Conservation (phyloP, 768 basidiomycete species). For the Nidularia sp. region DNA sequence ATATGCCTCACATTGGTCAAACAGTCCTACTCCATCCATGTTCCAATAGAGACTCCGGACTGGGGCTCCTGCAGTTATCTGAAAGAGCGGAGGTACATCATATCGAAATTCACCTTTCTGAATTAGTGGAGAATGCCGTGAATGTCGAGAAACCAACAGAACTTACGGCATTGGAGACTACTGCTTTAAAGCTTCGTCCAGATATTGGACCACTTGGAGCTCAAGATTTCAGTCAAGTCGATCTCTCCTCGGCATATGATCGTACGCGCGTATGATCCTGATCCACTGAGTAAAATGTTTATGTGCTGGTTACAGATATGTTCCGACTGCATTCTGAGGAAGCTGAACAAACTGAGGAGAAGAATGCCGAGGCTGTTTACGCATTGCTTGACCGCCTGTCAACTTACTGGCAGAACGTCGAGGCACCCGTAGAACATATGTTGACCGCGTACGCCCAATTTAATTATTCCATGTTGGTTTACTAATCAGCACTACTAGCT, state of each 20-base stretch:
- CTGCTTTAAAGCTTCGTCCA: constrained; percentile 16
- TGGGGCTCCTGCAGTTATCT: constrained; percentile 42
- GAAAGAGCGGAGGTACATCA: constrained; percentile 38
- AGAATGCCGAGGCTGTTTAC: constrained; percentile 35
- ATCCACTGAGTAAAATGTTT: background rate
- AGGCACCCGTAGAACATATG: constrained; percentile 45
- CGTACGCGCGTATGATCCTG: constrained; percentile 30
- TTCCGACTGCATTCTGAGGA: constrained; percentile 24
- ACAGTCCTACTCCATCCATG: constrained; percentile 28
- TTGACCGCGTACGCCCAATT: constrained; percentile 51
- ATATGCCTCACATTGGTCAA: constrained; percentile 22
- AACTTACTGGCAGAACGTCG: constrained; percentile 49
- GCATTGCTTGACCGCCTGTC: constrained; percentile 52
- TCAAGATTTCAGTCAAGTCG: constrained; percentile 38
- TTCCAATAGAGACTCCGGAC: constrained; percentile 8
- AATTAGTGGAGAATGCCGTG: too few relatives aligned
- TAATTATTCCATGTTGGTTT: background rate
- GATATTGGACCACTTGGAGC: constrained; percentile 41
- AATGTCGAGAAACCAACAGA: constrained; percentile 33
- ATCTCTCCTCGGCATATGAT: constrained; percentile 52
- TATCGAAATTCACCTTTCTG: constrained; percentile 8
- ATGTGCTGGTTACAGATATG: constrained; percentile 26
- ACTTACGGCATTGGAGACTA: constrained; percentile 29
- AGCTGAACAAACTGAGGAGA: constrained; percentile 21
- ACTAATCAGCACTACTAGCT: constrained; percentile 30